Base-by-base conservation (phyloP, 805 yeast genomes). In the Metschnikowia dekortorum region DNA sequence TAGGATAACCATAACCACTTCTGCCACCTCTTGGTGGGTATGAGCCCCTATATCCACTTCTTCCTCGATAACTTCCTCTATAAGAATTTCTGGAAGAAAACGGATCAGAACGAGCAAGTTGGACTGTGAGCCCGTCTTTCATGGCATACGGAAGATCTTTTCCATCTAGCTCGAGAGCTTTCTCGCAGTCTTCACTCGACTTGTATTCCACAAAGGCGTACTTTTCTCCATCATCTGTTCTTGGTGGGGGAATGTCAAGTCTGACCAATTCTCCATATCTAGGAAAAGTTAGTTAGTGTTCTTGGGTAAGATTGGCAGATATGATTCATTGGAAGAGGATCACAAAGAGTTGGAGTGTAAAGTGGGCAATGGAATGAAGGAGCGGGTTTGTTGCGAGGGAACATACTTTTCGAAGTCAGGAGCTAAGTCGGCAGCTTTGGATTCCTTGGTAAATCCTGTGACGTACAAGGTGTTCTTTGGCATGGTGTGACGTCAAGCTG, bases 181-280 rank as follows among this genome's bases (percentile, higher is more conserved):
- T 70, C 55, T 80, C 81, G 54, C 84, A 81, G 60, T 78, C 82
- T 54, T 76, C 79, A 13, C 67, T 59, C 46, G 68, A 74, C 54
- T 75, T 72, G 62, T 74, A 83, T 60, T 82, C 85, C 28, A 83
- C 86, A 65, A 82, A 83, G 7, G 85, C 87, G 59, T 73, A 83
- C 58, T 81, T 83, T 53, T 79, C 74, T 38, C 82, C 82, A 56
- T 79, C 83, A 49, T 76, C 76, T 30, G 78, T 71, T 64, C 81
- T 76, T 52, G 85, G 83, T 49, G 86, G 86, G 39, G 85, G 82
- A 43, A 82, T 78, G 54, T 79, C 84, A 46, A 82, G 78, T 65
- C 84, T 74, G 45, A 79, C 79, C 40, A 83, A 68, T 56, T 74
- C 75, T 45, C 87, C 87, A 55, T 58, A 79, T 63, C 85, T 81